phyloP scores from a whole-genome alignment of 176 grass and related monocot species.

The Cenchrus purpureus region DNA sequence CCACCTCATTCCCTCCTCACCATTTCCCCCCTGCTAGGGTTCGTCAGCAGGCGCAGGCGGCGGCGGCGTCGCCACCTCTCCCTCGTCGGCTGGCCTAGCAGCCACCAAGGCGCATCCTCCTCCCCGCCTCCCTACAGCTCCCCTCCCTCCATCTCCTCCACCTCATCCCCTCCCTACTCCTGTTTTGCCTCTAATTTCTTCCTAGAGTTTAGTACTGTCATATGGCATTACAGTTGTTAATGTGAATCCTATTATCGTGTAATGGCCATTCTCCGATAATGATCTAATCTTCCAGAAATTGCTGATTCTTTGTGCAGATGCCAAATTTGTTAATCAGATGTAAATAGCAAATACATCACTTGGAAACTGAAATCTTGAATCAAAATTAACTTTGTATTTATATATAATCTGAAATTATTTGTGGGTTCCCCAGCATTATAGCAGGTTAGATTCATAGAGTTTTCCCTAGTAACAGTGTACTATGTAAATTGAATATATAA shows the following conservation, averaged over 20 bases:
- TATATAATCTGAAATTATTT: background rate
- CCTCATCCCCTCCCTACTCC: too few species aligned
- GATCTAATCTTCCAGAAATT: background rate
- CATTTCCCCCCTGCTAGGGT: too few species aligned
- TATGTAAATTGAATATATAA: background rate
- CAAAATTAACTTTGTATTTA: background rate
- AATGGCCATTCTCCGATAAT: slow-evolving; percentile 6
- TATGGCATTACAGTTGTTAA: background rate
- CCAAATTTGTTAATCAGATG: background rate
- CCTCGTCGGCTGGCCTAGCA: too few species aligned
- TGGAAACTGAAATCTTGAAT: background rate
- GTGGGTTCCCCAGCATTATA: background rate
- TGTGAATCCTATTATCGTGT: background rate
- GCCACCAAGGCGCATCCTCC: too few species aligned
- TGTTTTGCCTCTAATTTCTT: background rate
- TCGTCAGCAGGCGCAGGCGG: too few species aligned
- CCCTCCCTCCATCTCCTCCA: too few species aligned
- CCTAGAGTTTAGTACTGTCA: background rate
- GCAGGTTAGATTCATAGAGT: background rate
- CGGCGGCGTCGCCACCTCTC: too few species aligned
- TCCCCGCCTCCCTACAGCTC: too few species aligned
- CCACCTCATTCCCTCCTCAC: too few species aligned
- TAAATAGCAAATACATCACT: background rate
- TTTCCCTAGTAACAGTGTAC: background rate
- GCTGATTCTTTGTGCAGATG: background rate